Percentiles rank a stretch among this genome's conserved stretches.
phyloP scores from a whole-genome alignment of 2,329 filamentous ascomycete genomes.

The Sporothrix dimorphospora region DNA sequence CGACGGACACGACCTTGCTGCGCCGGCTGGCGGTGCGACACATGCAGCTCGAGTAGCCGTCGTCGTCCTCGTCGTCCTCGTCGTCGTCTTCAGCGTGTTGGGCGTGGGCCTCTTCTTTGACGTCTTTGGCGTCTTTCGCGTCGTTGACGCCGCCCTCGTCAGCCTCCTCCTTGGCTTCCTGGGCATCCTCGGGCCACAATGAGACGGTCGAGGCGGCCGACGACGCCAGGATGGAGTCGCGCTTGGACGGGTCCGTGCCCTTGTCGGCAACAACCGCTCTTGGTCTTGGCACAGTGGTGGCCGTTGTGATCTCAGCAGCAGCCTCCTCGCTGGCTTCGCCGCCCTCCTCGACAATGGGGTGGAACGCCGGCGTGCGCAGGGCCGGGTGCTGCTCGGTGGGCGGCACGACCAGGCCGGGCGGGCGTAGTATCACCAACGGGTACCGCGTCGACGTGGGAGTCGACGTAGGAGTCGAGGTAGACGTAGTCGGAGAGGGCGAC shows the following conservation, averaged over 20 bases:
- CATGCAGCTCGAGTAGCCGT: conserved; percentile 1
- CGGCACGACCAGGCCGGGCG: conserved; percentile 43
- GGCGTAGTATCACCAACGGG: conserved; percentile 42
- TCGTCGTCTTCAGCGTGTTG: conserved; percentile 13
- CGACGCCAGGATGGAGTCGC: conserved; percentile 27
- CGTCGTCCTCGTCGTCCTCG: conserved; percentile 2
- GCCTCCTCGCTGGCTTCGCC: conserved; percentile 33
- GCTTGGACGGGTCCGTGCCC: background rate
- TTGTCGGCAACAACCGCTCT: background rate
- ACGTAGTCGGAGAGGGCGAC: conserved; percentile 2
- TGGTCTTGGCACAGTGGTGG: background rate
- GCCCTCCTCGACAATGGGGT: conserved; percentile 42
- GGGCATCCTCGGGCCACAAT: background rate
- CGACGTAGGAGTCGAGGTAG: conserved; percentile 5
- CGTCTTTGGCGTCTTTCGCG: background rate
- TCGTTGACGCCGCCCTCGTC: background rate
- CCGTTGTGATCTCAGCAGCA: background rate
- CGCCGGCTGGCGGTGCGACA: conserved; percentile 19
- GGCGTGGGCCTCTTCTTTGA: background rate
- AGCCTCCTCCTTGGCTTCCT: background rate
- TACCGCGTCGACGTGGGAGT: conserved; percentile 22
- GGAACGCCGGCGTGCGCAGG: conserved; percentile 46
- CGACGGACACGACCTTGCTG: background rate
- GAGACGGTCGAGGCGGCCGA: conserved; percentile 19
- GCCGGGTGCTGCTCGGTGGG: conserved; percentile 59